Base-by-base conservation (phyloP, 352 stramenopile genomes). In the Achlya hypogyna region DNA sequence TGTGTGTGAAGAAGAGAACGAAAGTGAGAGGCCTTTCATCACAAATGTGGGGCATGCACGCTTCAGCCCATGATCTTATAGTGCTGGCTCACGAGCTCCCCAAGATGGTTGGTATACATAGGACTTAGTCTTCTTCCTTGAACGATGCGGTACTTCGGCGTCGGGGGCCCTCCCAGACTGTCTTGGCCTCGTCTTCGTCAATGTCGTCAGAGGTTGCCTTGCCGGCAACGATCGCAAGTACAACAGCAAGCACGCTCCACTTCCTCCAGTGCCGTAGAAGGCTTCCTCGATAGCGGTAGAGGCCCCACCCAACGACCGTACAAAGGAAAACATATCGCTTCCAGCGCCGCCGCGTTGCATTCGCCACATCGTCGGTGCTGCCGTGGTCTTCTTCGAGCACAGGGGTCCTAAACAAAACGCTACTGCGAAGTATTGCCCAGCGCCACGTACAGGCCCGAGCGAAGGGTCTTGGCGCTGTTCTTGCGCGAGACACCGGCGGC, bases 301-400 rank as follows among this genome's bases (percentile, higher is more conserved):
- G 38, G 14, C 38, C 38, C 12, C n/a, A 45, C 12, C 38, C 38
- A 9, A 45, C 12, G n/a, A 10, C 14, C 2, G n/a, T 3, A n/a
- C 12, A 10, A 9, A 45, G 38, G n/a, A 45, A 45, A 10, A 18
- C n/a, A 18, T n/a, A 9, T 18, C 38, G 38, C 38, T 45, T 45
- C 38, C 38, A 45, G 38, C 38, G 38, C 38, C 38, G n/a, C 12
- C 38, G 12, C 6, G 2, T 1, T 1, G 12, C 38, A 45, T 18
- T 10, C 12, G n/a, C 38, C 2, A 45, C 12, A 18, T 18, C n/a
- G 12, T 45, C 38, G 38, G 12, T 45, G 38, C 38, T 45, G 38
- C 38, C 62, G 1, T 82, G 76, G 40, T 86, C 81, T 69, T 91
- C 83, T 71, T 91, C 81, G 20, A 88, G 74, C 10, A 91, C 83